phyloP scores from a whole-genome alignment of 2,329 filamentous ascomycete genomes.

The Diaporthe destruens region DNA sequence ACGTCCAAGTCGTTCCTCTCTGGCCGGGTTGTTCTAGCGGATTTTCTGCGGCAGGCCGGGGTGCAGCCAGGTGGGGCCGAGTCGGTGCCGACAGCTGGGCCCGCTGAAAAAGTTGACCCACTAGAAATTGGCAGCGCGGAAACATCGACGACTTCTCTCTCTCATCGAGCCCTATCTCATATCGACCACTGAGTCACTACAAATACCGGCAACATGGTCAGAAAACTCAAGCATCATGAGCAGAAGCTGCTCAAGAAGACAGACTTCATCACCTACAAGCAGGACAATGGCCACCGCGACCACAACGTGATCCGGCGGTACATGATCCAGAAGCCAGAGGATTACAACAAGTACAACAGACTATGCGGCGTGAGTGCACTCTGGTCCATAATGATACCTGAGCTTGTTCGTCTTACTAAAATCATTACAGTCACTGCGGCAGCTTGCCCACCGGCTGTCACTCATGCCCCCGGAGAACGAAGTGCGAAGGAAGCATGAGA shows the following conservation, averaged over 20 bases:
- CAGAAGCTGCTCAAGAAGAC: slow-evolving; percentile 92
- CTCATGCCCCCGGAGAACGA: slow-evolving; percentile 84
- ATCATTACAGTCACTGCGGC: slow-evolving; percentile 77
- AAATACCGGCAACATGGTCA: slow-evolving; percentile 75
- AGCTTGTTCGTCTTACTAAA: slow-evolving; percentile 46
- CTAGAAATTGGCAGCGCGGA: slow-evolving; percentile 42
- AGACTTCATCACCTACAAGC: slow-evolving; percentile 95
- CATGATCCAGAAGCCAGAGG: slow-evolving; percentile 88
- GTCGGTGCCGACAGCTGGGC: slow-evolving; percentile 30
- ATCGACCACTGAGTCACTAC: background rate
- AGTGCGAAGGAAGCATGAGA: slow-evolving; percentile 85
- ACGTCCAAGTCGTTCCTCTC: background rate
- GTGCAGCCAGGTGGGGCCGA: slow-evolving; percentile 24
- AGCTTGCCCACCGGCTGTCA: slow-evolving; percentile 89
- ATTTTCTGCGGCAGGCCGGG: slow-evolving; percentile 39
- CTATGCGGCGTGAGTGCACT: slow-evolving; percentile 73
- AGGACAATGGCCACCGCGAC: slow-evolving; percentile 88
- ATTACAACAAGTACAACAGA: slow-evolving; percentile 78
- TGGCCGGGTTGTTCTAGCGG: slow-evolving; percentile 21
- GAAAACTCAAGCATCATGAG: slow-evolving; percentile 97
- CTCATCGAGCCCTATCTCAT: background rate
- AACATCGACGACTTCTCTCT: slow-evolving; percentile 14
- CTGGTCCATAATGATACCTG: background rate
- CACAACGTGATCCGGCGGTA: slow-evolving; percentile 85
- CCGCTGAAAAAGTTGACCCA: slow-evolving; percentile 41